Evolutionary conservation across 2,329 filamentous ascomycete genomes (phyloP), one percentile per base, ranked within the genome.

Genomic region (Alternaria sp.): DNA sequence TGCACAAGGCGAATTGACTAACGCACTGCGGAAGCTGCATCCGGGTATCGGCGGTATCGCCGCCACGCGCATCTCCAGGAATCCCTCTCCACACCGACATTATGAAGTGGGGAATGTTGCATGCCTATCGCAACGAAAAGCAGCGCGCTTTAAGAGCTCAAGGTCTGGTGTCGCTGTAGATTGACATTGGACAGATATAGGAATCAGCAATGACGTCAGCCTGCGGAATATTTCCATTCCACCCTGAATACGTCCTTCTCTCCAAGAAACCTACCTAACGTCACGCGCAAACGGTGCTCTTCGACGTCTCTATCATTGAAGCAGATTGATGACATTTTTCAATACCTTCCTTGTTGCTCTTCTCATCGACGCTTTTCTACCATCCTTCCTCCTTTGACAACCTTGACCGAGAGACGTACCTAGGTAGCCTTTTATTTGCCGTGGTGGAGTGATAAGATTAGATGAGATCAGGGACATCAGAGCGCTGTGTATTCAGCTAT

Each of bases 21-120:
- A 42, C 54, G 39, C 43, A 22, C 46, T 41, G 34, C 22, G 46
- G 55, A 18, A 56, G 48, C 42, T 43, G 51, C 30, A 8, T 51
- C 60, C 60, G 60, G 51, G 34, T 52, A 55, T 62, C 47, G 56
- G 60, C 60, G 60, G 59, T 47, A 41, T 56, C 42, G 36, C 32
- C 51, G 20, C 36, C 43, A 30, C 34, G 36, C 20, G 9, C 36
- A 18, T 51, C 18, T 44, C 18, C 32, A 36, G 46, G 24, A 22
- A 11, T 16, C 12, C 39, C 48, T 47, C 34, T 34, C 53, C 53
- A 52, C 57, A 42, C 47, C 53, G 47, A 52, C 53, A 46, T 41
- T 46, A 24, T 22, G 9, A 18, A 32, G 12, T 18, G 2, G 8
- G 4, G 16, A 16, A 24, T 36, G 14, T 16, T 14, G 14, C 14